Evolutionary conservation across 1,284 basidiomycete genomes (phyloP), one percentile per base, ranked within the genome.

Genomic region (Xerocomus tenax): DNA sequence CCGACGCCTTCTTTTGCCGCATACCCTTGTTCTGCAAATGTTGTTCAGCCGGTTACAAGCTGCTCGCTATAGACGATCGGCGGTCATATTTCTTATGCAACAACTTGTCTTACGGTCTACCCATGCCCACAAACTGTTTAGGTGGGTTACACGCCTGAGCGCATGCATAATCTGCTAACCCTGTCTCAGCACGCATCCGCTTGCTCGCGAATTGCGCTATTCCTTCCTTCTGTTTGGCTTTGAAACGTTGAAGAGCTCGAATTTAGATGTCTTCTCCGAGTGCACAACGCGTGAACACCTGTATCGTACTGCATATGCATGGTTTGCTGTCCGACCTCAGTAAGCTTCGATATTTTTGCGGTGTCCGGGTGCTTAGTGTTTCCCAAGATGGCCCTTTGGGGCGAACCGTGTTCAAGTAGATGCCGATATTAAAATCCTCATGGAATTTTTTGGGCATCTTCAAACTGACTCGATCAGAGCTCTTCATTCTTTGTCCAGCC

Each of bases 31-130:
- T 25, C 66, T 98, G 43, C 85, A 94, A 57, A 86, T 98, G 71
- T 70, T 98, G n/a, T 82, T 91, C 51, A 97, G 91, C 65, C 82
- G 94, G 32, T 78, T 96, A 62, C 93, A 98, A 71, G 90, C 95
- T 23, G 90, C 94, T 51, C 82, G 93, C 53, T 96, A 97, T 70
- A 78, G 87, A 36, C 79, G 87, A 53, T 82, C 86, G 1, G 84
- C 84, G 3, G 80, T 98, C 51, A 92, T 97, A 76, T 77, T 89
- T 42, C 74, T 94, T 15, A 80, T 95, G 46, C 85, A 93, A 56
- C 78, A 88, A 18, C 69, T 98, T 15, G 79, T 95, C n/a, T 68
- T 94, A 55, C 81, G 86, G 26, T 89, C 91, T 55, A 82, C 76
- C 42, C 70, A 70, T 39, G 84, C 86, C 1, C 74, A 81, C 62